phyloP scores from a whole-genome alignment of 495 filamentous ascomycete genomes.

The Alectoria sarmentosa region DNA sequence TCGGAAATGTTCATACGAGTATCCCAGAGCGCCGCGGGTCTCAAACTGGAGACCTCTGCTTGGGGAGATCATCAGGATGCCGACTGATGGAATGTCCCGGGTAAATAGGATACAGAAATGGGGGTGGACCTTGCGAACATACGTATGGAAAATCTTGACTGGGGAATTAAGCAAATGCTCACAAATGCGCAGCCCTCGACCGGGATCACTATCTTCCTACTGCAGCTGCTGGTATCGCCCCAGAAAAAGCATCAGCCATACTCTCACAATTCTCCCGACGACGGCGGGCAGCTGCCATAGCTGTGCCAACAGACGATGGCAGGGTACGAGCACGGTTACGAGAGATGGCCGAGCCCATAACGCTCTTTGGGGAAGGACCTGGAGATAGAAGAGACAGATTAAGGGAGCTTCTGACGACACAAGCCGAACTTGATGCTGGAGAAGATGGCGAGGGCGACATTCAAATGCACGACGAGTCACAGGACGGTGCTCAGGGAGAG shows the following conservation, averaged over 20 bases:
- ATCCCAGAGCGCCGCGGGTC: constrained; percentile 11
- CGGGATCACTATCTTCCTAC: constrained; percentile 77
- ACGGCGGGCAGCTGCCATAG: constrained; percentile 77
- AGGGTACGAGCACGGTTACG: constrained; percentile 74
- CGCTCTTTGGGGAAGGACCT: constrained; percentile 88
- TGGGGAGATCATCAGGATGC: constrained; percentile 12
- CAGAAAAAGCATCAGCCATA: constrained; percentile 82
- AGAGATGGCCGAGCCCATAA: constrained; percentile 84
- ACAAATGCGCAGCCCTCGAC: constrained; percentile 56
- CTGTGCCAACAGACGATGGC: constrained; percentile 92
- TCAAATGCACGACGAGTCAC: constrained; percentile 46
- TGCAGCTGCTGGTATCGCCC: constrained; percentile 64
- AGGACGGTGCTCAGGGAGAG: constrained; percentile 45
- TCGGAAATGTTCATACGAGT: constrained; percentile 29
- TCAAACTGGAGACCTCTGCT: constrained; percentile 7
- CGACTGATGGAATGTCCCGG: constrained; percentile 27
- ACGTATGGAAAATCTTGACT: constrained; percentile 46
- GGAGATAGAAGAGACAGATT: constrained; percentile 81
- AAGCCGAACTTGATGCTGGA: constrained; percentile 54
- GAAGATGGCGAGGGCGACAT: constrained; percentile 59
- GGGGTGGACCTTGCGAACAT: constrained; percentile 73
- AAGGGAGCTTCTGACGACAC: constrained; percentile 67
- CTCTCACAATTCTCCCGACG: constrained; percentile 86
- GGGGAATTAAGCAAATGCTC: not conserved
- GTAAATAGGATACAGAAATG: constrained; percentile 51